These are phyloP conservation scores for Lindgomyces ingoldianus DNA, from an alignment of 495 filamentous ascomycete species.

Conservation along the genomic window DNA sequence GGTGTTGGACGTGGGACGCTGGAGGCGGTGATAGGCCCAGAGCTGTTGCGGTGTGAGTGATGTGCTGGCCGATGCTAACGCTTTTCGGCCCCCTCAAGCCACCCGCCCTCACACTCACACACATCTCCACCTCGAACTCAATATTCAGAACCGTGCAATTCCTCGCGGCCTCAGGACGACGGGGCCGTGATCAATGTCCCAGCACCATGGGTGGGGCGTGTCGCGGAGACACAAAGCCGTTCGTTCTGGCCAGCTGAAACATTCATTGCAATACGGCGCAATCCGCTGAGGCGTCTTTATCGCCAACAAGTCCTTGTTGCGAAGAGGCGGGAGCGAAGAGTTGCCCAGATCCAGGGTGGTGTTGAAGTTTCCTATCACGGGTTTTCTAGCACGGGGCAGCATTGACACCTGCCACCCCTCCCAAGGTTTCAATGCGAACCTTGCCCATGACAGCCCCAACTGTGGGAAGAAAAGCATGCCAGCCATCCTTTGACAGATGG, in stretches of 20 bases:
- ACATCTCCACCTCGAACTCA: constrained; percentile 2
- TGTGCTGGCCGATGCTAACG: constrained; percentile 33
- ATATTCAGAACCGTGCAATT: constrained; percentile 5
- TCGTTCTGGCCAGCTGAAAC: constrained; percentile 25
- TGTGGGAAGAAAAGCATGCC: not conserved
- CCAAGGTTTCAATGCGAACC: not conserved
- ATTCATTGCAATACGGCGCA: not conserved
- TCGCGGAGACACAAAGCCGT: constrained; percentile 10
- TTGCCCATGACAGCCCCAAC: not conserved
- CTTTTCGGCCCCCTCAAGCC: constrained; percentile 18
- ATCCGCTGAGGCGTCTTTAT: not conserved
- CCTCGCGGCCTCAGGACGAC: constrained; percentile 5
- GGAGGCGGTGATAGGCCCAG: constrained; percentile 22
- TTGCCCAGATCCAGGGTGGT: not conserved
- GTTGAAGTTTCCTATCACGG: not conserved
- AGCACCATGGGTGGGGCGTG: not conserved
- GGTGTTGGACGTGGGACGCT: constrained; percentile 29
- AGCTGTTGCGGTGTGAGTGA: constrained; percentile 34
- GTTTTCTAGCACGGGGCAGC: not conserved
- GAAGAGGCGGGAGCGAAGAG: not conserved
- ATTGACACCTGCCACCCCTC: not conserved
- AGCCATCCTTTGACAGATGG: constrained; percentile 10
- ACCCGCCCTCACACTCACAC: constrained; percentile 15
- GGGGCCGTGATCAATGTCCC: constrained; percentile 2
- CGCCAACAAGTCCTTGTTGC: constrained; percentile 1